A percentile compares a stretch with the other conserved stretches of the same genome.
Evolutionary conservation across 495 filamentous ascomycete genomes (phyloP).

Genomic region (Penicillium pulvis): DNA sequence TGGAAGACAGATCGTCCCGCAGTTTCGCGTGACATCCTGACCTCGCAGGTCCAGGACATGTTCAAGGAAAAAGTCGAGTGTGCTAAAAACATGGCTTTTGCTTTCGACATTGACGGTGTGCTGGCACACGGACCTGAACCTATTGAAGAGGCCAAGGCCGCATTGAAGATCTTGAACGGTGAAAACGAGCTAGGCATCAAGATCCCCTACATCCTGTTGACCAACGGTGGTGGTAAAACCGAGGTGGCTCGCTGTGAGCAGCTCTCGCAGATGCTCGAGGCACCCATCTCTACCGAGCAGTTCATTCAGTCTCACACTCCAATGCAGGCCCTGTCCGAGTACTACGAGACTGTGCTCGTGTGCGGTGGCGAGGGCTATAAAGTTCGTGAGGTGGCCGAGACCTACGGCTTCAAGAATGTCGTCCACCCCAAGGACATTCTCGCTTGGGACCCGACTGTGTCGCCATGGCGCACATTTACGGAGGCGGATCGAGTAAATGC

Average conservation of each 20-base stretch:
- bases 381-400: slow-evolving; percentile 80
- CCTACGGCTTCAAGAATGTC: slow-evolving; percentile 87
- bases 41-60: slow-evolving; percentile 72
- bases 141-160: slow-evolving; percentile 79
- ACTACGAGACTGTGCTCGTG: slow-evolving; percentile 82
- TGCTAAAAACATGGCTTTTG: slow-evolving; percentile 77
- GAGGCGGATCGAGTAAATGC: slow-evolving; percentile 67
- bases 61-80: slow-evolving; percentile 65
- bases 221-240: slow-evolving; percentile 91
- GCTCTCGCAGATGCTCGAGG: slow-evolving; percentile 71
- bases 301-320: slow-evolving; percentile 96
- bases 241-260: slow-evolving; percentile 82
- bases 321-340: slow-evolving; percentile 83
- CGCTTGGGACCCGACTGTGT: slow-evolving; percentile 78
- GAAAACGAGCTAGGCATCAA: slow-evolving; percentile 84
- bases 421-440: slow-evolving; percentile 89
- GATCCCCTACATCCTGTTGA: slow-evolving; percentile 89
- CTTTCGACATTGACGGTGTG: slow-evolving; percentile 92
- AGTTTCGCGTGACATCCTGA: slow-evolving; percentile 67
- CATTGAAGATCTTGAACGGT: slow-evolving; percentile 84
- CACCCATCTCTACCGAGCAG: slow-evolving; percentile 76
- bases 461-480: slow-evolving; percentile 77
- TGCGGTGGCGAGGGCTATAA: slow-evolving; percentile 88
- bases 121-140: slow-evolving; percentile 76
- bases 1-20: slow-evolving; percentile 46